phyloP scores from a whole-genome alignment of 1,284 basidiomycete genomes.

The Ceratobasidium sp. region DNA sequence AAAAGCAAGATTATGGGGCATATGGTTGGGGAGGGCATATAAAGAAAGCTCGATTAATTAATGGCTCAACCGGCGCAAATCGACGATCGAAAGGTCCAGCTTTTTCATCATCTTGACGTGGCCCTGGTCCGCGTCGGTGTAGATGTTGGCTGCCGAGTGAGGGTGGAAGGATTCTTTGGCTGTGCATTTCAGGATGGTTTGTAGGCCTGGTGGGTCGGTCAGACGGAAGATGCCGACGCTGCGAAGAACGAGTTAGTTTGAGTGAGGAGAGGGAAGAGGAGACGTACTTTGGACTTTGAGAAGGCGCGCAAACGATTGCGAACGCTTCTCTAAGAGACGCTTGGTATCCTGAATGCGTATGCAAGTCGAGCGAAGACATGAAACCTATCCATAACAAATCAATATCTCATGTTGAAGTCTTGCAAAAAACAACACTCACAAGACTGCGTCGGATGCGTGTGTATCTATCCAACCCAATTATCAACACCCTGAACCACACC shows the following conservation, averaged over 20 bases:
- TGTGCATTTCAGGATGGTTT: conserved; percentile 76
- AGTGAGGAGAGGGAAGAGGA: conserved; percentile 13
- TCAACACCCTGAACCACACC: conserved; percentile 10
- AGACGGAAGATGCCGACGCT: conserved; percentile 90
- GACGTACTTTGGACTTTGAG: conserved; percentile 78
- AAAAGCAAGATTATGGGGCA: background rate
- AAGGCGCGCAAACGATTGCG: conserved; percentile 90
- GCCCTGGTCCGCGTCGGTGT: conserved; percentile 85
- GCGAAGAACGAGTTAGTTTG: background rate
- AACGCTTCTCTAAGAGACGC: conserved; percentile 90
- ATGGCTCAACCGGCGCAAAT: conserved; percentile 64
- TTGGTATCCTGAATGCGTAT: conserved; percentile 90
- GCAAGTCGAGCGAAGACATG: conserved; percentile 90
- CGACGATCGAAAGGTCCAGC: conserved; percentile 77
- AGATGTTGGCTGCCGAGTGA: conserved; percentile 73
- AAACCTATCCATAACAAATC: conserved; percentile 66
- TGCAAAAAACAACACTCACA: conserved; percentile 65
- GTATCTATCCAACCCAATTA: conserved; percentile 70
- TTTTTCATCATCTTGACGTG: conserved; percentile 82
- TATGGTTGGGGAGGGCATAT: background rate
- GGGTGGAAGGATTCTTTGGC: conserved; percentile 86
- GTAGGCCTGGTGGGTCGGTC: conserved; percentile 85
- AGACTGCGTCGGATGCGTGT: conserved; percentile 91
- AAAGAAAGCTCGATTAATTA: background rate
- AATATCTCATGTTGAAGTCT: no score